Conservation (phyloP, 441 rosid species). For the Gossypium lobatum region DNA sequence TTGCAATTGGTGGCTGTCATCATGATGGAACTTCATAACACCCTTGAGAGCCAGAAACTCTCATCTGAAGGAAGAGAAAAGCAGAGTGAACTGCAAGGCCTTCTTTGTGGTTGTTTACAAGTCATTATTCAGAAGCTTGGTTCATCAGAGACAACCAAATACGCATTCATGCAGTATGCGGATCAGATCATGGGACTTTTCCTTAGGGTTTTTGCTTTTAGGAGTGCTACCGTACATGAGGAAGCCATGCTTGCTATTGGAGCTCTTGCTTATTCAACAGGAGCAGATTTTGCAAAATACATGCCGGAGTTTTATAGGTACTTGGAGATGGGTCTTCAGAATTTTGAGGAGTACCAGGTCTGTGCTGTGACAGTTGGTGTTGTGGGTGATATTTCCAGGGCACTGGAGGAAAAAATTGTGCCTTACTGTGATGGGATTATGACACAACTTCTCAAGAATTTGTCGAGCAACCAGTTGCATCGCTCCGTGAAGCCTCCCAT, state of each 20-base stretch:
- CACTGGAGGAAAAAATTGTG: slow-evolving; percentile 54
- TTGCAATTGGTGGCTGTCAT: slow-evolving; percentile 52
- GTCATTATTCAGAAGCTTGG: slow-evolving; percentile 69
- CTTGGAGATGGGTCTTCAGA: slow-evolving; percentile 65
- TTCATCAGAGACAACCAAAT: slow-evolving; percentile 49
- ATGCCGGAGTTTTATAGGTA: slow-evolving; percentile 63
- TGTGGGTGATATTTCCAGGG: slow-evolving; percentile 63
- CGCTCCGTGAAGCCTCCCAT: slow-evolving; percentile 75
- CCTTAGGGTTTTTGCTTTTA: slow-evolving; percentile 57
- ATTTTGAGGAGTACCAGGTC: slow-evolving; percentile 74
- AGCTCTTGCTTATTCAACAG: slow-evolving; percentile 67
- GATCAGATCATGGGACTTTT: slow-evolving; percentile 69
- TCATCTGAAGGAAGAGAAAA: slow-evolving; percentile 57
- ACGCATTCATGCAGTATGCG: slow-evolving; percentile 48
- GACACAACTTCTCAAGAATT: slow-evolving; percentile 72
- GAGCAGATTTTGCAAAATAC: slow-evolving; percentile 54
- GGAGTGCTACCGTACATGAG: slow-evolving; percentile 68
- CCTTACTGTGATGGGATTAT: slow-evolving; percentile 71
- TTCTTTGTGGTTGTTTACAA: slow-evolving; percentile 56
- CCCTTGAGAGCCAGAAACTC: slow-evolving; percentile 56
- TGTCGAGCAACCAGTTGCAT: slow-evolving; percentile 71
- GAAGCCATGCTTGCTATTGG: slow-evolving; percentile 79
- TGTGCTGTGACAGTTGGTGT: slow-evolving; percentile 75
- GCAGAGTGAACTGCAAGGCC: slow-evolving; percentile 64
- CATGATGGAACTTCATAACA: slow-evolving; percentile 68